Evolutionary conservation across 169 alveolate species (phyloP).

Genomic region (Theileria sp.): DNA sequence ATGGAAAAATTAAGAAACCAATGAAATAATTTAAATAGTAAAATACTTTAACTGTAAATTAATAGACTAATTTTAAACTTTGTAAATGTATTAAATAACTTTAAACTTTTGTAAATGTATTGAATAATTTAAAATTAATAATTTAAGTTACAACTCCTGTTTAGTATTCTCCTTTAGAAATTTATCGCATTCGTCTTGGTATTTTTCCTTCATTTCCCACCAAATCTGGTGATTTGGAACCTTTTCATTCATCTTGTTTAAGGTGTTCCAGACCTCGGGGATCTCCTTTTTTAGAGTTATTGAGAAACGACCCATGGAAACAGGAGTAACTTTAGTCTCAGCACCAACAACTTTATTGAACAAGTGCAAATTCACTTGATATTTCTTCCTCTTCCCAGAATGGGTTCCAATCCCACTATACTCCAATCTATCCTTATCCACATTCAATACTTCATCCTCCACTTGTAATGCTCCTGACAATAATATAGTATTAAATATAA

Average conservation of each 20-base stretch:
- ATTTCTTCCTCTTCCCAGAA: slow-evolving; percentile 79
- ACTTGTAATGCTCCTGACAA: slow-evolving; percentile 82
- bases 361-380: slow-evolving; percentile 74
- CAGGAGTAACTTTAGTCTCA: slow-evolving; percentile 81
- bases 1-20: background rate
- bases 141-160: slow-evolving; percentile 4
- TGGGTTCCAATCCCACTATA: slow-evolving; percentile 84
- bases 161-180: slow-evolving; percentile 6
- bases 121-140: background rate
- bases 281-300: slow-evolving; percentile 80
- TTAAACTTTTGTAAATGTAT: too few relatives aligned
- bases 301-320: slow-evolving; percentile 84
- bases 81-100: too few relatives aligned
- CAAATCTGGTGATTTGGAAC: slow-evolving; percentile 86
- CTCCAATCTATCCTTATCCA: slow-evolving; percentile 64
- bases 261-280: slow-evolving; percentile 79
- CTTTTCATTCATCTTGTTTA: slow-evolving; percentile 78
- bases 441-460: slow-evolving; percentile 71
- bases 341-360: slow-evolving; percentile 73
- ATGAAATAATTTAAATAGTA: background rate
- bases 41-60: too few relatives aligned
- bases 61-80: too few relatives aligned
- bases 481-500: background rate
- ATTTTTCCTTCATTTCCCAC: slow-evolving; percentile 93
- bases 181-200: slow-evolving; percentile 61